Base-by-base conservation (phyloP, 2,329 filamentous ascomycete genomes). In the Curvularia spicifera region DNA sequence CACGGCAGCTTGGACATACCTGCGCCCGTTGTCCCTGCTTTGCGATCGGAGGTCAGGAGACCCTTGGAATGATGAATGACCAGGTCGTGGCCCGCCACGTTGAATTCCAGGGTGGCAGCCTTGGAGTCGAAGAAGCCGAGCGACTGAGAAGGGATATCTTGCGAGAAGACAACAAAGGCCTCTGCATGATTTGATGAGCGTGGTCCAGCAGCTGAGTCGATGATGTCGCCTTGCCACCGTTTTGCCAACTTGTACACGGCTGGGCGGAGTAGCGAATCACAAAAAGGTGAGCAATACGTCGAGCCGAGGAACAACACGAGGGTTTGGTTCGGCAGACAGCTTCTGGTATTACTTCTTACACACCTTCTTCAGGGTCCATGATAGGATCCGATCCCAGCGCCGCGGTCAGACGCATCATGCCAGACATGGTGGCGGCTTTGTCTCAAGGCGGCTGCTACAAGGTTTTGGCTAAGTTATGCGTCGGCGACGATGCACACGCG, bases 141-240 rank as follows among this genome's bases (percentile, higher is more conserved):
- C 15, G 67, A 70, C 58, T 66, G 87, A 12, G 89, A 90, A 0
- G 90, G 87, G 26, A 91, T 85, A 18, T 86, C 79, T 72, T 90
- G 87, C 43, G 91, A 89, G 81, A 96, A 97, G 54, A 97, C 83
- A 37, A 93, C 79, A 72, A 96, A 97, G 4, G 91, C 91, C 80
- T 98, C 94, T 97, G 53, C 55, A 48, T 47, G 53, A 59, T 50
- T 50, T 54, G 60, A 61, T 67, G 57, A 69, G 62, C 57, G 53
- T 61, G 45, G 24, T 52, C 26, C 29, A 29, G 7, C 50, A 35
- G 20, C 40, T 24, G 13, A 28, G n/a, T 39, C 15, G 40, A 35
- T 33, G 37, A 43, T 35, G 46, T 31, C 37, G 18, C 31, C 24
- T 40, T n/a, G 44, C 44, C 18, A 31, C 40, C 37, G 28, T 44